A percentile compares a stretch with the other conserved stretches of the same genome.
Conservation (phyloP, 2,329 filamentous ascomycete species). For the Venturia nashicola region DNA sequence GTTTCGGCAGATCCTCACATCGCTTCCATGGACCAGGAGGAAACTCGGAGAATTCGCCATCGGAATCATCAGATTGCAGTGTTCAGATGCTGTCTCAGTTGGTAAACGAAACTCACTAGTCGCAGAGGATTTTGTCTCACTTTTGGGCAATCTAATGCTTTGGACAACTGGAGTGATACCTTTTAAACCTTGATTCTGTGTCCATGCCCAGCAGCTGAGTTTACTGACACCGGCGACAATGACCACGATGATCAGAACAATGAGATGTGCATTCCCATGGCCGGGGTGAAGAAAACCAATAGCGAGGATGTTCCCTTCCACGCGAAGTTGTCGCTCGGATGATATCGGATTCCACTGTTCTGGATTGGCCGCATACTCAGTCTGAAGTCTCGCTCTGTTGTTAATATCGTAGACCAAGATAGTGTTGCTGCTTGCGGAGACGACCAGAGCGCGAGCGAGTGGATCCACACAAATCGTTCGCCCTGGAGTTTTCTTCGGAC, state of each 20-base stretch:
- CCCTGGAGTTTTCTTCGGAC: constrained; percentile 43
- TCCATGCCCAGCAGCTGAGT: constrained; percentile 38
- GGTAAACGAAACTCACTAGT: neutral
- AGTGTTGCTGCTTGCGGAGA: constrained; percentile 56
- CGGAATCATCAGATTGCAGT: constrained; percentile 9
- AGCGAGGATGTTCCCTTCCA: constrained; percentile 67
- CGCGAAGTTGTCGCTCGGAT: constrained; percentile 30
- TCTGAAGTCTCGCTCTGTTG: constrained; percentile 38
- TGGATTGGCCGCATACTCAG: constrained; percentile 33
- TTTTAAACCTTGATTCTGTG: constrained; percentile 15
- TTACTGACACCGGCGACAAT: neutral
- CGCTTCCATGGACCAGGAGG: constrained; percentile 14
- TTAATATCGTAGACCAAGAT: constrained; percentile 64
- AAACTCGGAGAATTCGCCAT: constrained; percentile 5
- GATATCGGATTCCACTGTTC: constrained; percentile 48
- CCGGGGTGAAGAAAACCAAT: constrained; percentile 75
- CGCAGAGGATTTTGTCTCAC: constrained; percentile 3
- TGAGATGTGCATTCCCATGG: constrained; percentile 51
- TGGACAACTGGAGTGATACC: neutral
- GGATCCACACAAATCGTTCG: constrained; percentile 68
- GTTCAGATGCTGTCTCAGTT: constrained; percentile 2
- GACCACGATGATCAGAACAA: constrained; percentile 46
- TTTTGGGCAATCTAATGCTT: neutral
- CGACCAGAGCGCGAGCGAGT: constrained; percentile 48
- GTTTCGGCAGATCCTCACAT: constrained; percentile 26